phyloP scores from a whole-genome alignment of 495 filamentous ascomycete species.

The Umbilicaria muhlenbergii region DNA sequence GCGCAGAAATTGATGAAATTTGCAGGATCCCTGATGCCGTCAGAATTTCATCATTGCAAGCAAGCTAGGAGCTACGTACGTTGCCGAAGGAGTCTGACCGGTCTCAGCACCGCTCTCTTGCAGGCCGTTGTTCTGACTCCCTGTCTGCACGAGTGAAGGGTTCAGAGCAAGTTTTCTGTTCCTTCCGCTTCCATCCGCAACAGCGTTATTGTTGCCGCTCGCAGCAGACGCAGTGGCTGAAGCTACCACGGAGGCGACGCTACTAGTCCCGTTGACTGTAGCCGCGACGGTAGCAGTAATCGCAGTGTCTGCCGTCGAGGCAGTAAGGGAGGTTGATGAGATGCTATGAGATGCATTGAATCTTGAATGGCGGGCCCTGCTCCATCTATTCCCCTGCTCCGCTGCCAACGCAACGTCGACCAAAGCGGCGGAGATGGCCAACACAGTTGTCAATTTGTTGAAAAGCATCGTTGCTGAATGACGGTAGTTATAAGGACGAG shows the following conservation, averaged over 20 bases:
- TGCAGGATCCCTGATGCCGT: constrained; percentile 19
- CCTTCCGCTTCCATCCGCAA: neutral
- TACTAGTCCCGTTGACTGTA: too few species aligned
- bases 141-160: constrained; percentile 32
- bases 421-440: constrained; percentile 3
- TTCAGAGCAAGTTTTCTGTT: constrained; percentile 16
- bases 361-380: neutral
- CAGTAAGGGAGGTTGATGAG: too few species aligned
- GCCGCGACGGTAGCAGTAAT: too few species aligned
- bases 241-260: too few species aligned
- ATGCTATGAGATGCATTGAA: neutral
- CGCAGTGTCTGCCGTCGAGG: too few species aligned
- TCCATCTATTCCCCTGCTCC: neutral
- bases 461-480: constrained; percentile 3
- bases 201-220: neutral
- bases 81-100: constrained; percentile 38
- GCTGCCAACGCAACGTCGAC: constrained; percentile 4
- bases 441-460: constrained; percentile 1
- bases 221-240: neutral
- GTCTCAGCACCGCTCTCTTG: constrained; percentile 17
- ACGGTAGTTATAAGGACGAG: neutral
- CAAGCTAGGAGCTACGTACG: constrained; percentile 23
- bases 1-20: constrained; percentile 61
- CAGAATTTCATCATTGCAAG: neutral
- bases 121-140: constrained; percentile 22